Evolutionary conservation across 176 grass and related monocot genomes (phyloP).

Genomic region (Tillandsia leiboldiana): DNA sequence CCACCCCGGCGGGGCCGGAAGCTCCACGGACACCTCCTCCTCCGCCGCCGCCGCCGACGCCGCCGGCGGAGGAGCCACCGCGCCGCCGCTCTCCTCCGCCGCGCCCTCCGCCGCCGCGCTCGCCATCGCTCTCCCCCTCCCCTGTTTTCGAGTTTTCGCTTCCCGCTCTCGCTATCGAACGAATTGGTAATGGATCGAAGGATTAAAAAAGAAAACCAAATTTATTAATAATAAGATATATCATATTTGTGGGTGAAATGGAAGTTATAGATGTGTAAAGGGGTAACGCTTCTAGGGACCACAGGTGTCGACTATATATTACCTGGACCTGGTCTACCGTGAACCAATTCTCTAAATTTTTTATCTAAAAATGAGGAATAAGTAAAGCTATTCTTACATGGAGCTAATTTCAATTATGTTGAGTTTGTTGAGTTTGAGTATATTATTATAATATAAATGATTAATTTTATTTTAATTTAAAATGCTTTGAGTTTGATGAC

Average conservation of each 20-base stretch:
- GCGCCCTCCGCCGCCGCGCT: not conserved
- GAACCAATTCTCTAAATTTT: too few species aligned
- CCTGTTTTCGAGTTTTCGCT: slow-evolving; percentile 37
- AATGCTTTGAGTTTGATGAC: not conserved
- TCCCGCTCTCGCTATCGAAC: slow-evolving; percentile 38
- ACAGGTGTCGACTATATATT: too few species aligned
- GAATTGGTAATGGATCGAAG: not conserved
- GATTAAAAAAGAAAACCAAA: slow-evolving; percentile 4
- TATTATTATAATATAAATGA: too few species aligned
- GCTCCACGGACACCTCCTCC: slow-evolving; percentile 41
- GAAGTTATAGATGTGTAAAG: not conserved
- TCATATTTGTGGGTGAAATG: slow-evolving; percentile 6
- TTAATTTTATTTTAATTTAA: too few species aligned
- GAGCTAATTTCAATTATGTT: too few species aligned
- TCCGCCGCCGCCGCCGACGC: not conserved
- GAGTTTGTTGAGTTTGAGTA: too few species aligned
- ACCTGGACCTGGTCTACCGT: too few species aligned
- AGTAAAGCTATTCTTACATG: too few species aligned
- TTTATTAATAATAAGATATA: not conserved
- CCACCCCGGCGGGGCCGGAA: slow-evolving; percentile 54
- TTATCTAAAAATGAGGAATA: too few species aligned
- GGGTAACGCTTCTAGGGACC: not conserved
- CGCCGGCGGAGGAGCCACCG: not conserved
- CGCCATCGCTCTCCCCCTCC: slow-evolving; percentile 18
- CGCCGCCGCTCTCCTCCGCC: slow-evolving; percentile 14